Evolutionary conservation across 345 rosid species (phyloP), one percentile per base, ranked within the genome.

Genomic region (Ceriops tagal): DNA sequence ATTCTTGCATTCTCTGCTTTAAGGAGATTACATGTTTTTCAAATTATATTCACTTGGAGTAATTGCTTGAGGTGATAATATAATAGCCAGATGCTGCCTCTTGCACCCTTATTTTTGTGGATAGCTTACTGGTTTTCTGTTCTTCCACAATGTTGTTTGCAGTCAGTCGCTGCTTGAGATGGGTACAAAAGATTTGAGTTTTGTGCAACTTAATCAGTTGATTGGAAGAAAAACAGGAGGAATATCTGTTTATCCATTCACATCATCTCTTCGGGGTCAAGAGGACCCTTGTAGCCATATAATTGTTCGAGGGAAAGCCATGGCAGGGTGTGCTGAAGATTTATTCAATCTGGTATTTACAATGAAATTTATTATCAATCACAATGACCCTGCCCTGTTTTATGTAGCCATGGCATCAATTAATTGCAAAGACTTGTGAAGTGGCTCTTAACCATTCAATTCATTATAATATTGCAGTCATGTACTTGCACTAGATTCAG

Each of bases 181-280:
- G 99, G 99, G 99, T 71, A 89, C 98, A 65, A 85, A 87, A 77
- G 90, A 95, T 82, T 79, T 90, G 83, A 80, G 78, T 64, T 95
- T 95, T 83, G 99, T 95, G 62, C 98, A 95, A 80, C 91, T 95
- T 65, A 92, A 95, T 83, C 99, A 95, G 78, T 81, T 95, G 74
- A 90, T 95, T 85, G 99, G 99, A 82, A 85, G 97, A 83, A 95
- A 92, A 85, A 95, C 99, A 22, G 99, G 98, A 53, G 98, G 99
- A 34, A 90, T 95, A 79, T 95, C 98, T 18, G 88, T 95, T 73
- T 95, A 87, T 80, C 98, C 98, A 62, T 85, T 90, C 73, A 89
- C 92, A 70, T 95, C 98, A 75, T 89, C 99, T 28, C 65, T 95
- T 51, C 79, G 84, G 47, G 98, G 93, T 32, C 86, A 76, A 74